phyloP scores from a whole-genome alignment of 345 rosid genomes.

The Aquilaria malaccensis region DNA sequence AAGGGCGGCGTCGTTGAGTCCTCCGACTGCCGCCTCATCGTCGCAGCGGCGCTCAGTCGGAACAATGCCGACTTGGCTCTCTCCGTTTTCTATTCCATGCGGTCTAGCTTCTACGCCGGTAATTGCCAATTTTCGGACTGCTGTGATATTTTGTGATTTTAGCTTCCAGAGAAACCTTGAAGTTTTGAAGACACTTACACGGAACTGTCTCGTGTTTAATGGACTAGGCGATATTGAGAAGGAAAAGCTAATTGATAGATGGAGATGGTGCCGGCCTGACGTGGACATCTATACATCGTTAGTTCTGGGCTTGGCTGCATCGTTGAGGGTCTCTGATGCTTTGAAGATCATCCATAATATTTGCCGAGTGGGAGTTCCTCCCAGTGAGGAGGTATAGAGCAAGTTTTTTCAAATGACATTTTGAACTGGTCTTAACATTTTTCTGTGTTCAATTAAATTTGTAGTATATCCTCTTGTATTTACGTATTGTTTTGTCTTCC shows the following conservation, averaged over 20 bases:
- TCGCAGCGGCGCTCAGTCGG: constrained; percentile 57
- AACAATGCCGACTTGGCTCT: constrained; percentile 68
- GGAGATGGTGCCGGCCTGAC: constrained; percentile 95
- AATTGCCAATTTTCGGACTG: background rate
- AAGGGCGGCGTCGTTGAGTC: constrained; percentile 41
- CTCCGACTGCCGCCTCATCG: constrained; percentile 48
- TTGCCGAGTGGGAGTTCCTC: constrained; percentile 80
- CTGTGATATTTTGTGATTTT: too few species aligned
- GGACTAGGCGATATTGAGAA: constrained; percentile 46
- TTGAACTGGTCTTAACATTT: background rate
- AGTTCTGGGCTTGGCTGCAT: constrained; percentile 64
- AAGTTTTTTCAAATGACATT: background rate
- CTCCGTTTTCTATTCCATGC: constrained; percentile 88
- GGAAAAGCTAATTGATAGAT: constrained; percentile 41
- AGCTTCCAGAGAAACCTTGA: too few species aligned
- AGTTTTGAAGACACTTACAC: too few species aligned
- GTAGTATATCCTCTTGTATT: background rate
- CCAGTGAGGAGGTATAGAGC: constrained; percentile 59
- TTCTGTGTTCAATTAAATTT: background rate
- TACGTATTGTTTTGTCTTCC: background rate
- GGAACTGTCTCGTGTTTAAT: background rate
- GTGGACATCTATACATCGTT: constrained; percentile 49
- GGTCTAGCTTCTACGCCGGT: constrained; percentile 80
- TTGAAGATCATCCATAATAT: constrained; percentile 60
- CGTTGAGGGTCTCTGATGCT: constrained; percentile 81